phyloP scores from a whole-genome alignment of 23 red algal species.

The Agarophyton chilense region DNA sequence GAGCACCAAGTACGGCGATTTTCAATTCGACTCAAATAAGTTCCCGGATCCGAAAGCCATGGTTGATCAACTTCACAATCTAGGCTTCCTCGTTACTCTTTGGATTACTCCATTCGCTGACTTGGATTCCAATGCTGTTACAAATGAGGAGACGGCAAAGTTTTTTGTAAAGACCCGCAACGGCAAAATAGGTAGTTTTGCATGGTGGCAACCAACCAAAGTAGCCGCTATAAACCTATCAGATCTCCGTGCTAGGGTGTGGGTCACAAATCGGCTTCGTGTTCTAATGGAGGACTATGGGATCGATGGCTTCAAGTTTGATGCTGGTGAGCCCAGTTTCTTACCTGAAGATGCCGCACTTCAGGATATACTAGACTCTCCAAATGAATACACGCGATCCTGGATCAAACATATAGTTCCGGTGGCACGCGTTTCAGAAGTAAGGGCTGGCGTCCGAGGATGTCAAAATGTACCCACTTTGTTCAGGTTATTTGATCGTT shows the following conservation, averaged over 20 bases:
- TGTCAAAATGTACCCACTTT: constrained; percentile 71
- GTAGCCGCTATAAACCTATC: constrained; percentile 81
- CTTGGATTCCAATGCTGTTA: constrained; percentile 60
- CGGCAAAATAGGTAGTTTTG: constrained; percentile 63
- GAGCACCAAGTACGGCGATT: constrained; percentile 84
- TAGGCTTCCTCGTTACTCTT: constrained; percentile 90
- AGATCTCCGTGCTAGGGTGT: constrained; percentile 70
- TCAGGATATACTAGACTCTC: constrained; percentile 54
- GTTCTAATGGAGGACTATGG: constrained; percentile 69
- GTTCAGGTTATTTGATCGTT: constrained; percentile 88
- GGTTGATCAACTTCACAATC: constrained; percentile 77
- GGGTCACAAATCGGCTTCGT: constrained; percentile 67
- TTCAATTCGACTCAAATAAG: constrained; percentile 81
- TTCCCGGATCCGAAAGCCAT: constrained; percentile 86
- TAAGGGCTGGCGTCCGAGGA: constrained; percentile 73
- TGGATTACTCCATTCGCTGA: constrained; percentile 91
- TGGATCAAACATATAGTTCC: constrained; percentile 74
- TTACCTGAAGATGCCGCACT: constrained; percentile 57
- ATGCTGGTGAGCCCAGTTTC: constrained; percentile 92
- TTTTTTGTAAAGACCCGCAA: constrained; percentile 62
- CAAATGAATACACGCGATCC: constrained; percentile 81
- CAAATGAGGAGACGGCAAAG: constrained; percentile 28
- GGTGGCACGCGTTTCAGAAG: constrained; percentile 70
- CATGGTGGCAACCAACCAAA: constrained; percentile 86
- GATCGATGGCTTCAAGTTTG: constrained; percentile 97